phyloP scores from a whole-genome alignment of 108 stramenopile species.

The Fragilaria crotonensis region DNA sequence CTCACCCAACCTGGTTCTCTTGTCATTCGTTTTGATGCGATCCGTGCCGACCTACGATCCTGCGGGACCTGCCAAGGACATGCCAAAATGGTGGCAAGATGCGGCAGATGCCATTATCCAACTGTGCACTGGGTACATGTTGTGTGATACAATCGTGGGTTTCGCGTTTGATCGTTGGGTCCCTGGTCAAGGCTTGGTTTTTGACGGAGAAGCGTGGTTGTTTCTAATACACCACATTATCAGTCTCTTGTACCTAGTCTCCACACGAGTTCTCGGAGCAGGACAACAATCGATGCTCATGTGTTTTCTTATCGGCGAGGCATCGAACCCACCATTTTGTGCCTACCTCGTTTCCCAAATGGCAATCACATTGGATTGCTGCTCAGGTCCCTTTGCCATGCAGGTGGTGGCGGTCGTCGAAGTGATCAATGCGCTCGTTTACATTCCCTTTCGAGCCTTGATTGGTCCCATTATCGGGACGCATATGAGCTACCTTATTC shows the following conservation, averaged over 20 bases:
- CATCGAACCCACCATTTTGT: conserved; percentile 56
- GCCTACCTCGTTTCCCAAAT: conserved; percentile 16
- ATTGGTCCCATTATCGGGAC: conserved; percentile 26
- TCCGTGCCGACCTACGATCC: conserved; percentile 7
- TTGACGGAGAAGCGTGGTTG: conserved; percentile 14
- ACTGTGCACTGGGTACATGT: conserved; percentile 74
- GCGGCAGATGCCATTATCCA: conserved; percentile 39
- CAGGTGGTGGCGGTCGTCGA: conserved; percentile 17
- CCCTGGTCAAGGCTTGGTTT: not conserved
- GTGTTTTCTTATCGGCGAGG: conserved; percentile 57
- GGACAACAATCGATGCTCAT: conserved; percentile 55
- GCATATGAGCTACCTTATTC: conserved; percentile 39
- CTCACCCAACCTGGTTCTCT: conserved; percentile 33
- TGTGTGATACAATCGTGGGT: conserved; percentile 35
- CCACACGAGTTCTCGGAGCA: conserved; percentile 28
- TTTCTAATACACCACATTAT: conserved; percentile 58
- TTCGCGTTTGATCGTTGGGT: conserved; percentile 7
- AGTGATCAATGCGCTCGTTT: conserved; percentile 26
- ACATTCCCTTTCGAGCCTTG: conserved; percentile 33
- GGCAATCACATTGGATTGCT: conserved; percentile 40
- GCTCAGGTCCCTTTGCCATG: conserved; percentile 28
- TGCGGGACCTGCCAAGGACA: conserved; percentile 9
- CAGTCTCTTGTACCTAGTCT: conserved; percentile 51
- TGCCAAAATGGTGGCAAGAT: conserved; percentile 47
- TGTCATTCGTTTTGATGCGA: conserved; percentile 23